Base-by-base conservation (phyloP, 1,284 basidiomycete genomes). In the Naganishia albida region DNA sequence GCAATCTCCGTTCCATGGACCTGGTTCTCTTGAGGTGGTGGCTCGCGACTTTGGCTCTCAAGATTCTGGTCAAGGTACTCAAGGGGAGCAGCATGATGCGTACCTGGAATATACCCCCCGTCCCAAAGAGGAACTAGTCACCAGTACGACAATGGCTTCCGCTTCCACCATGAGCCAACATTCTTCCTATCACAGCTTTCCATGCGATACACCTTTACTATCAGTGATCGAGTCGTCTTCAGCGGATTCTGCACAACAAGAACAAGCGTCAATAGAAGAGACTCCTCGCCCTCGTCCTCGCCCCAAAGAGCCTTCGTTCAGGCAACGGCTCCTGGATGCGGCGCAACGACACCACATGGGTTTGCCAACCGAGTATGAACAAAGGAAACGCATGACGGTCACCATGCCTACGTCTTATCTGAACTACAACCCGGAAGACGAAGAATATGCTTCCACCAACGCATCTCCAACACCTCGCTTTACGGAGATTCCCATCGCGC, bases 371-470 rank as follows among this genome's bases (percentile, higher is more conserved):
- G 38, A 4, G 7, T 25, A 30, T 38, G 18, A 39, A 3, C 18
- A 50, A 7, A 49, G 25, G 28, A 48, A 25, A 39, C 20, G 34
- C 13, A 60, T 18, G 48, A 25, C 56, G 38, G 46, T 49, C 26
- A 18, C 46, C 7, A 39, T 60, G n/a, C 56, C 56, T 10, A 30
- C 30, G 16, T 60, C 56, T 6, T 60, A 60, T 38, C 56, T 48
- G 4, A 50, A 50, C 26, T 60, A 60, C 56, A 38, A 60, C 30
- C 34, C 43, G 3, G 56, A 60, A 16, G 51, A 53, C 8, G 46
- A 60, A 25, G 44, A 25, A 15, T 38, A 44, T 15, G 15, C 34
- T 20, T 40, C 46, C 12, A 26, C 34, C 20, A 16, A 39, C 10
- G 10, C 46, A 23, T 18, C 46, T 26, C 34, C 44, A 10, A 49